Conservation (phyloP, 2,329 filamentous ascomycete species). For the Anthostomella pinea region DNA sequence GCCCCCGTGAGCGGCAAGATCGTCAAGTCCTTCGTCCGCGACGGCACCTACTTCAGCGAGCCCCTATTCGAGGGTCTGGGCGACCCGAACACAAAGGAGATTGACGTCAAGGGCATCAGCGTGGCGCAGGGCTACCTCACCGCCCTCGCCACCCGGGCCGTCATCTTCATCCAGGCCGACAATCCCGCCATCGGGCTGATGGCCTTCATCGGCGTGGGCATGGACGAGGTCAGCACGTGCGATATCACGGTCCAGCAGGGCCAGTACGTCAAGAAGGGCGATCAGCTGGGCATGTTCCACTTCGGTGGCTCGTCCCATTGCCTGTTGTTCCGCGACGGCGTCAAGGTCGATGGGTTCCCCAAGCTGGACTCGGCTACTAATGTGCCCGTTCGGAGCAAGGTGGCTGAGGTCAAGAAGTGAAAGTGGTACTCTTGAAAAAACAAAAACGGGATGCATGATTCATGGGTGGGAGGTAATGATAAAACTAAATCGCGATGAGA, state of each 20-base stretch:
- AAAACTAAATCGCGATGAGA: too few relatives aligned
- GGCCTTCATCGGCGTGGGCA: constrained; percentile 68
- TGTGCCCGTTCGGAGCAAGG: constrained; percentile 25
- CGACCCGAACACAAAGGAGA: constrained; percentile 21
- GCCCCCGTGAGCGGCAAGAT: constrained; percentile 54
- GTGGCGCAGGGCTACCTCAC: constrained; percentile 65
- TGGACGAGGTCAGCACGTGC: constrained; percentile 74
- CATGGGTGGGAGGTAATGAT: too few relatives aligned
- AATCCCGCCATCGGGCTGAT: constrained; percentile 64
- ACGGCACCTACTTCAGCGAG: constrained; percentile 60
- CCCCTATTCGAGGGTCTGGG: constrained; percentile 45
- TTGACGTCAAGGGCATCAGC: constrained; percentile 30
- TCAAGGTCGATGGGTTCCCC: constrained; percentile 39
- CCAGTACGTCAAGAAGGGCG: constrained; percentile 64
- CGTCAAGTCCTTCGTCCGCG: constrained; percentile 46
- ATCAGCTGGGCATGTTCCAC: constrained; percentile 76
- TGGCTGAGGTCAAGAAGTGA: constrained; percentile 23
- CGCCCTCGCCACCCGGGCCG: constrained; percentile 63
- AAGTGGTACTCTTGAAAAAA: too few relatives aligned
- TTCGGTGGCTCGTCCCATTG: constrained; percentile 73
- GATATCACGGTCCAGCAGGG: constrained; percentile 68
- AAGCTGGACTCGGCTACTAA: constrained; percentile 17
- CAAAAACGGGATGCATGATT: too few relatives aligned
- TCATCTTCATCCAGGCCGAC: constrained; percentile 70
- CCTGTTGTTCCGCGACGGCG: constrained; percentile 60